Percentiles rank a stretch among this genome's conserved stretches.
These are phyloP conservation scores for Mycena metata DNA, from an alignment of 768 basidiomycete species.

Conservation along the genomic window DNA sequence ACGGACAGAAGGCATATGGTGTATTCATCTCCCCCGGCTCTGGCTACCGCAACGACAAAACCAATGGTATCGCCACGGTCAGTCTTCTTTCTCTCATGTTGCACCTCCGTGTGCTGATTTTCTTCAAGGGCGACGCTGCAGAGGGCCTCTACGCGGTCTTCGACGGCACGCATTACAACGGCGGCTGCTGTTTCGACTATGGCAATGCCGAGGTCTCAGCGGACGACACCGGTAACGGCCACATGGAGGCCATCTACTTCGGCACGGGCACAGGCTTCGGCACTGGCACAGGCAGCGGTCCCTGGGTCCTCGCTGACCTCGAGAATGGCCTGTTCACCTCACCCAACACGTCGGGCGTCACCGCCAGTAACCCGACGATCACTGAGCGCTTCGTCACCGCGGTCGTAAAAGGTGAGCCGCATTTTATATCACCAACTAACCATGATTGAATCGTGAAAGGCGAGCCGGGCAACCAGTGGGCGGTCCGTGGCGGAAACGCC, in stretches of 20 bases:
- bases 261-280: conserved; percentile 21
- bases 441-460: no score
- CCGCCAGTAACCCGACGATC: conserved; percentile 24
- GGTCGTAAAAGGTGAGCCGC: conserved; percentile 33
- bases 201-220: conserved; percentile 33
- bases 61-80: conserved; percentile 31
- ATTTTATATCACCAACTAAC: no score
- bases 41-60: conserved; percentile 27
- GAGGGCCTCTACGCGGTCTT: conserved; percentile 31
- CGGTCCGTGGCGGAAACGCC: conserved; percentile 27
- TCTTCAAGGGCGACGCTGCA: conserved; percentile 29
- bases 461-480: conserved; percentile 13
- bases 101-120: conserved; percentile 16
- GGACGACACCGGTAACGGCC: conserved; percentile 28
- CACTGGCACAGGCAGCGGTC: conserved; percentile 33
- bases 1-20: conserved; percentile 37
- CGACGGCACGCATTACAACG: conserved; percentile 35
- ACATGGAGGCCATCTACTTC: conserved; percentile 34
- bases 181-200: conserved; percentile 32
- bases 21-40: conserved; percentile 31
- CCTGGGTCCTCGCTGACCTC: conserved; percentile 32
- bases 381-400: conserved; percentile 33
- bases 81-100: conserved; percentile 12
- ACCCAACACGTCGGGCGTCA: conserved; percentile 16
- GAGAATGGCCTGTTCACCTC: conserved; percentile 30